Evolutionary conservation across 768 basidiomycete genomes (phyloP).

Genomic region (Lentinula detonsa): DNA sequence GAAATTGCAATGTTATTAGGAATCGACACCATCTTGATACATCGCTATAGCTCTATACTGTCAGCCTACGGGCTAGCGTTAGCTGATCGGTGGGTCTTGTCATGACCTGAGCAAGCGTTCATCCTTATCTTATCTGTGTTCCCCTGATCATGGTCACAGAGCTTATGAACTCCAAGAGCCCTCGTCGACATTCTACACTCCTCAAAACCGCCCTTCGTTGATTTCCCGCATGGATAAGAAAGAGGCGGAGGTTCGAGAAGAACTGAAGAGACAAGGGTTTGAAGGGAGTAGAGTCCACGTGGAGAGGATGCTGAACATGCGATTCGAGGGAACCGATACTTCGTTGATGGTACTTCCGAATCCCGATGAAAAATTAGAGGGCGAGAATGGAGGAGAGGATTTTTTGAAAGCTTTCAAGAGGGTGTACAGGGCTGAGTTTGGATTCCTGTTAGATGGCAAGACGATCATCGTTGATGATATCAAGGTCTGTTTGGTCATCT

Average conservation of each 20-base stretch:
- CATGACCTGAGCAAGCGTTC: too few relatives aligned
- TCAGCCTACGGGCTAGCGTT: constrained; percentile 93
- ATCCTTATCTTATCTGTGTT: too few relatives aligned
- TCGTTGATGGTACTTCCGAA: constrained; percentile 77
- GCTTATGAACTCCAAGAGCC: constrained; percentile 89
- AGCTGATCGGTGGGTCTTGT: constrained; percentile 53
- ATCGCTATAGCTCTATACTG: constrained; percentile 87
- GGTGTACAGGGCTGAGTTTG: constrained; percentile 83
- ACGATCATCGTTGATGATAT: constrained; percentile 85
- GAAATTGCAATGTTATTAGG: constrained; percentile 85
- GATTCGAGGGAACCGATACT: constrained; percentile 92
- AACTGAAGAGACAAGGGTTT: constrained; percentile 80
- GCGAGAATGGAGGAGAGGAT: constrained; percentile 55
- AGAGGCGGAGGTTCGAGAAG: constrained; percentile 51
- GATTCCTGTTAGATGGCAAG: constrained; percentile 85
- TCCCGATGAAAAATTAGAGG: constrained; percentile 21
- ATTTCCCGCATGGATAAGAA: constrained; percentile 65
- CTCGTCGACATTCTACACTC: constrained; percentile 70
- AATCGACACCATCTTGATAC: constrained; percentile 83
- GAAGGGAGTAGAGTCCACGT: constrained; percentile 60
- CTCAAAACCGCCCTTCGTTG: constrained; percentile 49
- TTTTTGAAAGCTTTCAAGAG: constrained; percentile 77
- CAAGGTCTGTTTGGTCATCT: constrained; percentile 44
- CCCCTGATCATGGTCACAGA: constrained; percentile 28
- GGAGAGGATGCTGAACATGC: constrained; percentile 87